Conservation (phyloP, 306 rosid genomes). For the Pyrus bretschneideri region DNA sequence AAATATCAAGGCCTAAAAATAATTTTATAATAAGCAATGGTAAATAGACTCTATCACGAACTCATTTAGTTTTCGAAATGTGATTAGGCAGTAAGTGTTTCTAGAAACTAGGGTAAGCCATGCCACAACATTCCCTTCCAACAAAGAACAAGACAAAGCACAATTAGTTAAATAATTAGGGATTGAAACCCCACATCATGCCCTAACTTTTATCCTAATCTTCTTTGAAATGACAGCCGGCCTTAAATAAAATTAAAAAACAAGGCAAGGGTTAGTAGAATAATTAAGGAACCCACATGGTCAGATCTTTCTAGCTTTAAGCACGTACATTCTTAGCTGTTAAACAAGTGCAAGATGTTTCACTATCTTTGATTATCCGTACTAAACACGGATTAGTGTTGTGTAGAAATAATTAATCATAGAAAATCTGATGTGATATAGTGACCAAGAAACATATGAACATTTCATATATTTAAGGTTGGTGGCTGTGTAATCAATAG, state of each 20-base stretch:
- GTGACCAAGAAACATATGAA: conserved; percentile 10
- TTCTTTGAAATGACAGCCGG: conserved; percentile 34
- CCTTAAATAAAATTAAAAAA: conserved; percentile 8
- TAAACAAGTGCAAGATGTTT: conserved; percentile 23
- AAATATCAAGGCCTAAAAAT: conserved; percentile 8
- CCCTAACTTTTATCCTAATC: conserved; percentile 46
- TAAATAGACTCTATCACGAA: conserved; percentile 4
- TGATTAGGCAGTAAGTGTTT: conserved; percentile 19
- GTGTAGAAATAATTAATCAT: conserved; percentile 13
- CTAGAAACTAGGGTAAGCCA: conserved; percentile 36
- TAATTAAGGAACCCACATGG: conserved; percentile 18
- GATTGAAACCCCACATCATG: conserved; percentile 37
- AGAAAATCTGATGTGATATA: conserved; percentile 6
- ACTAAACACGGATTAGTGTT: conserved; percentile 32
- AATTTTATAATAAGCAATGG: background rate
- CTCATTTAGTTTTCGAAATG: background rate
- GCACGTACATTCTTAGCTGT: conserved; percentile 46
- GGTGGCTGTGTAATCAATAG: background rate
- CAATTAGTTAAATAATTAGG: conserved; percentile 24
- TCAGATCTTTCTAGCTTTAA: conserved; percentile 21
- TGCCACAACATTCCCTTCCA: conserved; percentile 31
- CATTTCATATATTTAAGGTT: conserved; percentile 14
- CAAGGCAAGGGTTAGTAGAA: background rate
- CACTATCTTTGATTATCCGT: conserved; percentile 33
- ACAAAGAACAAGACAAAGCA: conserved; percentile 17